Conservation (phyloP, 176 grass and related monocot species). For the Eragrostis curvula region DNA sequence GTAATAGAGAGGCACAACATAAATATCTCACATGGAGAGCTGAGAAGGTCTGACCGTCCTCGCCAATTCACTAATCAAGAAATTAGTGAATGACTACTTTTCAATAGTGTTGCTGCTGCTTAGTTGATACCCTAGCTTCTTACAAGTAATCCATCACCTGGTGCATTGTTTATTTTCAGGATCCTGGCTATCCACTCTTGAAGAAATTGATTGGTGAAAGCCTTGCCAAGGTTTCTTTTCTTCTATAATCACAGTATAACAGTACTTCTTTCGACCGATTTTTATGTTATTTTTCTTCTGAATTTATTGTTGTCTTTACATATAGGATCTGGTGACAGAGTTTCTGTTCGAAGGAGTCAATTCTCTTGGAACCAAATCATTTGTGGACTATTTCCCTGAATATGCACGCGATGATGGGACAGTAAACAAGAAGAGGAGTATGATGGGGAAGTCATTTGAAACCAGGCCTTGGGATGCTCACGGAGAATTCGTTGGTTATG, state of each 20-base stretch:
- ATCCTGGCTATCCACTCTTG: conserved; percentile 85
- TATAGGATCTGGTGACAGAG: conserved; percentile 65
- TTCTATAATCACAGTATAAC: background rate
- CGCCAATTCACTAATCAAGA: background rate
- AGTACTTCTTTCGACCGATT: background rate
- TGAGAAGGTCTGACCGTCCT: conserved; percentile 70
- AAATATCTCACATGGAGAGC: conserved; percentile 88
- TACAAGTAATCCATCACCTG: background rate
- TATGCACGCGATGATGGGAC: conserved; percentile 58
- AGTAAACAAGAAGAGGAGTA: conserved; percentile 70
- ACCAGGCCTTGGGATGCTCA: conserved; percentile 74
- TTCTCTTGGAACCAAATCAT: conserved; percentile 69
- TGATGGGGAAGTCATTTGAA: conserved; percentile 83
- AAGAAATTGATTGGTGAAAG: conserved; percentile 77
- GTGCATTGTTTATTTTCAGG: conserved; percentile 38
- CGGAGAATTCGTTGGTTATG: conserved; percentile 48
- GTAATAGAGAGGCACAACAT: conserved; percentile 73
- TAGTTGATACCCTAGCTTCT: background rate
- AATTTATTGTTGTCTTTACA: background rate
- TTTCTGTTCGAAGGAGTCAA: conserved; percentile 87
- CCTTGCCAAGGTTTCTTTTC: conserved; percentile 59
- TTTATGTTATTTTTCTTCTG: background rate
- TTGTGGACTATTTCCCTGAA: conserved; percentile 90
- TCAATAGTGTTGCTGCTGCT: background rate
- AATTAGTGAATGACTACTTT: background rate